phyloP scores from a whole-genome alignment of 2,329 filamentous ascomycete species.

The Sporothrix luriei region DNA sequence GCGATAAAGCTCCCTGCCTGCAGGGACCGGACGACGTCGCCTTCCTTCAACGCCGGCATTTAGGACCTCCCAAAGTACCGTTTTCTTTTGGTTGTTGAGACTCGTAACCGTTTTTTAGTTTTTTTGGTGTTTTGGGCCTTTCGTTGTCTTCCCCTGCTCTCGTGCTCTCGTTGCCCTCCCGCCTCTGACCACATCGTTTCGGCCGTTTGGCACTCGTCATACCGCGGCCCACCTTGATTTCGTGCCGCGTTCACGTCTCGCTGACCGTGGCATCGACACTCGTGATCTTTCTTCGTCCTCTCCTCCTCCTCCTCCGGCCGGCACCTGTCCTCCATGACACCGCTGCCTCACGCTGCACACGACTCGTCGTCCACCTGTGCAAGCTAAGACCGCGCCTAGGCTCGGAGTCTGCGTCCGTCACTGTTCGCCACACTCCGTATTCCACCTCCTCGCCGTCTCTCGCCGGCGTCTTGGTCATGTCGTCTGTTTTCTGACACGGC shows the following conservation, averaged over 20 bases:
- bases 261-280: background rate
- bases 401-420: conserved; percentile 7
- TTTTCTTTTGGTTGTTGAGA: background rate
- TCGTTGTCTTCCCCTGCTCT: background rate
- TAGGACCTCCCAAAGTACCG: background rate
- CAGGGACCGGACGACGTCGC: conserved; percentile 22
- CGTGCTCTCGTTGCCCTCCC: background rate
- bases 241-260: conserved; percentile 8
- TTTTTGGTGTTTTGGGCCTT: background rate
- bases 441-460: background rate
- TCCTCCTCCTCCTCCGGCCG: background rate
- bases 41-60: conserved; percentile 9
- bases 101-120: background rate
- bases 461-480: conserved; percentile 19
- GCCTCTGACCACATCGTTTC: background rate
- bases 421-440: background rate
- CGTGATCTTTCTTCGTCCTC: conserved; percentile 2
- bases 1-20: conserved; percentile 28
- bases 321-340: background rate
- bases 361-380: conserved; percentile 6
- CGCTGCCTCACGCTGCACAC: conserved; percentile 10
- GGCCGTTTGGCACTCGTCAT: background rate
- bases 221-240: background rate
- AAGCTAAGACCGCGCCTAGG: conserved; percentile 6
- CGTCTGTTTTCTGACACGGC: conserved; percentile 14